Evolutionary conservation across 495 filamentous ascomycete genomes (phyloP).

Genomic region (Viridothelium virens): DNA sequence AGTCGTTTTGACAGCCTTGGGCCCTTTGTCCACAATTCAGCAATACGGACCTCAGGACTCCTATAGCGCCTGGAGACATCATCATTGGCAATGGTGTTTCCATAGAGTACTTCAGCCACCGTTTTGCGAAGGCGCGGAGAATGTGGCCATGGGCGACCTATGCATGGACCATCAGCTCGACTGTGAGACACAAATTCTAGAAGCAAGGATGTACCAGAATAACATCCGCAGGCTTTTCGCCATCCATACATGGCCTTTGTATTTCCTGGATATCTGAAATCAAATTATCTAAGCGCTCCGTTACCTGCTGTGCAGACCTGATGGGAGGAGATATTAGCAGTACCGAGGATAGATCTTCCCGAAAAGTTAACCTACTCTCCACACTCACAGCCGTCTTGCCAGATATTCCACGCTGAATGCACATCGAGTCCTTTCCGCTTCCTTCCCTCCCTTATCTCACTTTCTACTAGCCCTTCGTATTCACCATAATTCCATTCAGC

Average conservation of each 20-base stretch:
- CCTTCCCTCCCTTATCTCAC: conserved; percentile 25
- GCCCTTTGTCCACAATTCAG: neutral
- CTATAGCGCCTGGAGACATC: conserved; percentile 77
- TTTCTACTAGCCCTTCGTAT: conserved; percentile 29
- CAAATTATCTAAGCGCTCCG: conserved; percentile 59
- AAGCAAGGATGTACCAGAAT: conserved; percentile 39
- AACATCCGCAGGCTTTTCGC: conserved; percentile 49
- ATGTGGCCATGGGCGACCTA: conserved; percentile 75
- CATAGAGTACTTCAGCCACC: conserved; percentile 68
- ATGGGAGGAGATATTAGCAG: neutral
- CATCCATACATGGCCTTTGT: conserved; percentile 46
- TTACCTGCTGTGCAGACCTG: conserved; percentile 59
- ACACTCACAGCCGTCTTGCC: conserved; percentile 71
- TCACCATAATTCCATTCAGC: conserved; percentile 34
- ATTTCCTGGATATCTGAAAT: conserved; percentile 63
- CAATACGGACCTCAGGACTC: conserved; percentile 56
- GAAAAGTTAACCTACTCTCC: conserved; percentile 46
- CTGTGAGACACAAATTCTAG: neutral
- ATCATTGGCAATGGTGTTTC: conserved; percentile 59
- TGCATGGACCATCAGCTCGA: neutral
- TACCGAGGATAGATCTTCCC: neutral
- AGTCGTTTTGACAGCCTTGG: neutral
- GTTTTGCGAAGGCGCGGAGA: conserved; percentile 79
- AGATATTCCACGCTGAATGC: conserved; percentile 65
- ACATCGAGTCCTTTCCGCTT: conserved; percentile 40